A percentile compares a stretch with the other conserved stretches of the same genome.
Evolutionary conservation across 306 rosid genomes (phyloP).

Genomic region (Inga laurina): DNA sequence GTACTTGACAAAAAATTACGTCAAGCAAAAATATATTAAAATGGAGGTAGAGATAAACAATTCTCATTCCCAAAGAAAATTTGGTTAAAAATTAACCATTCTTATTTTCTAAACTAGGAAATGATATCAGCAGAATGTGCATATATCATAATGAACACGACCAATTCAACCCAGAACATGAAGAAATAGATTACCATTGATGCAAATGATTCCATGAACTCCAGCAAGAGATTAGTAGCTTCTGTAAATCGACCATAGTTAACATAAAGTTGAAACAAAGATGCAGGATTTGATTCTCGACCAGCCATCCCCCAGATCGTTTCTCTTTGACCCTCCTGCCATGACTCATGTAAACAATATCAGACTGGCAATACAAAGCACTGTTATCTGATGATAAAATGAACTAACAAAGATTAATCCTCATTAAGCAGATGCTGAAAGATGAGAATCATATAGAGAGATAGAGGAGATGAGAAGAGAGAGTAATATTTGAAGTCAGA

Average conservation of each 20-base stretch:
- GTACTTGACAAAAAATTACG: neutral
- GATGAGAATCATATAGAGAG: constrained; percentile 5
- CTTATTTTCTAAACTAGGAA: neutral
- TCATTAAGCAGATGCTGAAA: neutral
- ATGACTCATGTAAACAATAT: constrained; percentile 39
- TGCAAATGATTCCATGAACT: constrained; percentile 68
- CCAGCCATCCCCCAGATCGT: constrained; percentile 80
- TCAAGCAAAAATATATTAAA: neutral
- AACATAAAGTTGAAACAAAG: constrained; percentile 81
- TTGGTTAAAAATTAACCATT: neutral
- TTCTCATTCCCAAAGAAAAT: neutral
- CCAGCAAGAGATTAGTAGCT: constrained; percentile 85
- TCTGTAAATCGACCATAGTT: constrained; percentile 82
- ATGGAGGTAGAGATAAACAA: neutral
- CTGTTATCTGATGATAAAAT: constrained; percentile 6
- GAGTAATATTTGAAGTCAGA: neutral
- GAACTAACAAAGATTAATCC: neutral
- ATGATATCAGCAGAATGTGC: constrained; percentile 8
- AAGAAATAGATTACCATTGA: constrained; percentile 60
- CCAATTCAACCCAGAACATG: constrained; percentile 14
- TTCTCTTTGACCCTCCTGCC: constrained; percentile 71
- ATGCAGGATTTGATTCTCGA: constrained; percentile 79
- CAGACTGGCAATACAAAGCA: constrained; percentile 11
- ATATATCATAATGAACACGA: constrained; percentile 18
- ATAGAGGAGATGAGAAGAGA: neutral